Base-by-base conservation (phyloP, 2,329 filamentous ascomycete species). In the Verticillium nonalfalfae region DNA sequence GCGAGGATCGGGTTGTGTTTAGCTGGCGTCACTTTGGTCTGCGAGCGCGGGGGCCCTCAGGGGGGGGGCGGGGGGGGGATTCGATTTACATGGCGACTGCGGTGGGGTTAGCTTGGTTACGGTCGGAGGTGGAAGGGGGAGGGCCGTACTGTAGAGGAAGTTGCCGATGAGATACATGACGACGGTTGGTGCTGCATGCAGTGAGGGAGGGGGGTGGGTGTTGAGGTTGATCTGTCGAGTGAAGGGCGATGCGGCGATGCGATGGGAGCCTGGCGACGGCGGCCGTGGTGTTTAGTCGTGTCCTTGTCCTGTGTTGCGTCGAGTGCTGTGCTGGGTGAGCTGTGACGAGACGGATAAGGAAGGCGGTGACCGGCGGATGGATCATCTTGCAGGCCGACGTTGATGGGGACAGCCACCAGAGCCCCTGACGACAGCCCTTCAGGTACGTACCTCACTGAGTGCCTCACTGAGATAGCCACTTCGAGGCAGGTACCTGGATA, bases 81-180 rank as follows among this genome's bases (percentile, higher is more conserved):
- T 26, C 45, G 45, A 18, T 50, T 50, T 50, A 50, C 45, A 50
- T 50, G 45, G 45, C 45, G 45, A 50, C 45, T 50, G 45, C 7
- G 45, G 39, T 82, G 68, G 87, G 31, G 33, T 33, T 21, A 31
- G 31, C 35, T 31, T 14, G 15, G 40, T 50, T 13, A 18, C 18
- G 15, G 4, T 26, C n/a, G 40, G 18, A 10, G 13, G 15, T 7
- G 45, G 45, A 50, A 7, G 39, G 15, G 39, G 34, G 18, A 15
- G 56, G 13, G 38, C 38, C 67, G 52, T 64, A 75, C 73, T 73
- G 75, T 94, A 93, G 74, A 95, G 81, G 62, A 95, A 82, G 70
- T 87, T 90, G 60, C 83, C 83, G 66, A 86, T 78, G 79, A 93
- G 84, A 66, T 92, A 80, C 88, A 91, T 91, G 5, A 60, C 60